Conservation (phyloP, 176 grass and related monocot species). For the Aegilops bicornis region DNA sequence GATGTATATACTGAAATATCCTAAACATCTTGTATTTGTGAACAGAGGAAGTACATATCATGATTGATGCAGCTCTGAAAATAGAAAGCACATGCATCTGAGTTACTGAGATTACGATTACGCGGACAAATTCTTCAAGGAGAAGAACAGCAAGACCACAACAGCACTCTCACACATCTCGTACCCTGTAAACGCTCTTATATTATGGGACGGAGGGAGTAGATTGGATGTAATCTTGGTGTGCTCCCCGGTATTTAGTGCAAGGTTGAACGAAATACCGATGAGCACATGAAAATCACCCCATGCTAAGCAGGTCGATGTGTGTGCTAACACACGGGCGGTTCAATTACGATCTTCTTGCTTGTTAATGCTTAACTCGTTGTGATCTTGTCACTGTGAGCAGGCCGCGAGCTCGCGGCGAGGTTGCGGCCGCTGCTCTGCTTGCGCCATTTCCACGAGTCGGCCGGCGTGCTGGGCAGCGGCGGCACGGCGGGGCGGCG, state of each 20-base stretch:
- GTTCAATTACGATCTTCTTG: background rate
- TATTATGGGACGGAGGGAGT: no score
- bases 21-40: no score
- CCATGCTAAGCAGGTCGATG: background rate
- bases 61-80: background rate
- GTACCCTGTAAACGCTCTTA: no score
- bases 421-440: constrained; percentile 33
- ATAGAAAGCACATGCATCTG: constrained; percentile 23
- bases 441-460: constrained; percentile 93
- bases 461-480: constrained; percentile 67
- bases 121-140: background rate
- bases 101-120: constrained; percentile 8
- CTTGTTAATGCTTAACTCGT: background rate
- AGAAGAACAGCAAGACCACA: background rate
- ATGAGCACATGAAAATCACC: background rate
- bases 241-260: background rate
- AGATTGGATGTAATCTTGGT: background rate
- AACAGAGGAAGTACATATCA: no score
- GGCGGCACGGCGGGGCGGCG: constrained; percentile 61
- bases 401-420: constrained; percentile 15
- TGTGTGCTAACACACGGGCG: background rate
- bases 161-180: background rate
- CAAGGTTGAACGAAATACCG: background rate
- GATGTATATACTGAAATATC: no score
- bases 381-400: constrained; percentile 3